Conservation (phyloP, 768 basidiomycete species). For the Xerocomus brunneocitrinus region DNA sequence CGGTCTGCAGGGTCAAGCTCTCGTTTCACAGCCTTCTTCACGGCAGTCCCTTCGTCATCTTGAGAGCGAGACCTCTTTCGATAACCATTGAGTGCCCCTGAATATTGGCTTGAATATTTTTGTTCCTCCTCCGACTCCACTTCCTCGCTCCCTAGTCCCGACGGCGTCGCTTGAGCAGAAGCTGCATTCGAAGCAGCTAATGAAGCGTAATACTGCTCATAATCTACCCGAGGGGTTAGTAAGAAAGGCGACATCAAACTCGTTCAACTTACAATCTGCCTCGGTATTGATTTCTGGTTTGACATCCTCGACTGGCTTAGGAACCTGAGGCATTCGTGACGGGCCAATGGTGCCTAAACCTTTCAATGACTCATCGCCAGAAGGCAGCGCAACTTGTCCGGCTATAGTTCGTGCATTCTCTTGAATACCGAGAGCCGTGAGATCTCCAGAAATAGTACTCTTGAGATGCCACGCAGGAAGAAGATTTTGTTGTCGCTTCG, state of each 20-base stretch:
- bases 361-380: constrained; percentile 69
- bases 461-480: constrained; percentile 94
- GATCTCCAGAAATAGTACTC: constrained; percentile 90
- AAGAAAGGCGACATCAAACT: not conserved
- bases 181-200: constrained; percentile 60
- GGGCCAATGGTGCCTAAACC: constrained; percentile 58
- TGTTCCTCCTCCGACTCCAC: constrained; percentile 68
- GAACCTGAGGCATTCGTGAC: constrained; percentile 26
- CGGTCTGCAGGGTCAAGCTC: constrained; percentile 29
- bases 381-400: constrained; percentile 32
- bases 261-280: constrained; percentile 53
- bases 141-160: constrained; percentile 50
- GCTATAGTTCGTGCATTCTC: constrained; percentile 56
- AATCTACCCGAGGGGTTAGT: constrained; percentile 43
- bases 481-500: constrained; percentile 85
- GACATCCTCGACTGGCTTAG: constrained; percentile 29
- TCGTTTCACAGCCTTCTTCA: constrained; percentile 41
- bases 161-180: constrained; percentile 59
- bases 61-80: constrained; percentile 68
- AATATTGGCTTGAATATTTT: constrained; percentile 61
- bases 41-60: constrained; percentile 47
- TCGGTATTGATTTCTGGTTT: constrained; percentile 54
- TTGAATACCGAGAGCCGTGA: constrained; percentile 81
- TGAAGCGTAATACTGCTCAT: constrained; percentile 79
- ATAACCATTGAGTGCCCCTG: constrained; percentile 67